phyloP scores from a whole-genome alignment of 495 filamentous ascomycete species.

The Bryoglossum gracile region DNA sequence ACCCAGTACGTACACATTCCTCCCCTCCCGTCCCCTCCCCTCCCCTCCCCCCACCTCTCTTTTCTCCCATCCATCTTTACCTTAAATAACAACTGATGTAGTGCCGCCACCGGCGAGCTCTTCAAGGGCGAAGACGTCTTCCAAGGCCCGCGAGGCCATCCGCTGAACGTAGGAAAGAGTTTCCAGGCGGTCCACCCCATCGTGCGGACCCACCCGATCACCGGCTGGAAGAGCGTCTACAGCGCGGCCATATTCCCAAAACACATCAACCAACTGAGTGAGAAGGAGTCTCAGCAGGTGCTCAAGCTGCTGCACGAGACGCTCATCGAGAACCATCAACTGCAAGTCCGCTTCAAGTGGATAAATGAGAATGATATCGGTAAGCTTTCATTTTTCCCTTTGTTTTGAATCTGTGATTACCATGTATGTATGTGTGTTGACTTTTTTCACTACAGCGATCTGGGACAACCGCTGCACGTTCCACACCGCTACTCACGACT shows the following conservation, averaged over 20 bases:
- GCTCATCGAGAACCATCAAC: constrained; percentile 69
- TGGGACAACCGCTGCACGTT: constrained; percentile 73
- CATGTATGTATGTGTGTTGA: too few species aligned
- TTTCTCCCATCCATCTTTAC: constrained; percentile 40
- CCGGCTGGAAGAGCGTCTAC: constrained; percentile 73
- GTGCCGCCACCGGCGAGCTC: too few species aligned
- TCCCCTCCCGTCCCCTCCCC: constrained; percentile 45
- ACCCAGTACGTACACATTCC: constrained; percentile 49
- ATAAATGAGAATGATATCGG: constrained; percentile 51
- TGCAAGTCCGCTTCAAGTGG: constrained; percentile 67
- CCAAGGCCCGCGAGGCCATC: neutral
- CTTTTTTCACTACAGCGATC: too few species aligned
- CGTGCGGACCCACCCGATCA: constrained; percentile 73
- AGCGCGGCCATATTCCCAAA: constrained; percentile 56
- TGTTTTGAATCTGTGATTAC: too few species aligned
- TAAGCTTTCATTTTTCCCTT: too few species aligned
- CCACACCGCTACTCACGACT: constrained; percentile 63
- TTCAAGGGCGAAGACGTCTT: neutral
- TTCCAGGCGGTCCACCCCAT: constrained; percentile 64
- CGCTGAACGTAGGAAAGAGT: constrained; percentile 48
- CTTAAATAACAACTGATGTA: too few species aligned
- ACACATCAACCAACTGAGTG: constrained; percentile 57
- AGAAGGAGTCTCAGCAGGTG: constrained; percentile 52
- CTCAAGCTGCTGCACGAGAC: constrained; percentile 54
- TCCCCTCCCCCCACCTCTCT: constrained; percentile 49